Base-by-base conservation (phyloP, 495 filamentous ascomycete genomes). In the Delitschia confertaspora region DNA sequence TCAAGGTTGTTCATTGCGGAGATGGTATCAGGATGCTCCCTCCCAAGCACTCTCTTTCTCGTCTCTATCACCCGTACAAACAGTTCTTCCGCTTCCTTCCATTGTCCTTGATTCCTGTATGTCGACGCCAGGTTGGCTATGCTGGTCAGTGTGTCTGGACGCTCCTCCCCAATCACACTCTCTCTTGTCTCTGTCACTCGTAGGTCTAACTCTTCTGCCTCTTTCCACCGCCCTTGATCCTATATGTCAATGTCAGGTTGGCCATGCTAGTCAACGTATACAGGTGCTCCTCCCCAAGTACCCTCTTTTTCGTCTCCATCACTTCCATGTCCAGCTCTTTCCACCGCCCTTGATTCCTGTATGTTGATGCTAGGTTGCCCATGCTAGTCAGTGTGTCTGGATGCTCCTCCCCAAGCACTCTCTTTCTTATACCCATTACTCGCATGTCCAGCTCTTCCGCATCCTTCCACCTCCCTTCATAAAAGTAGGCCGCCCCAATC, bases 371-470 rank as follows among this genome's bases (percentile, higher is more conserved):
- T 7, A 48, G 36, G 27, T 24, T 33, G 8, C 2, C 3, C 36
- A 48, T 48, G 27, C 36, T 32, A 9, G 1, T 16, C 2, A 48
- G 38, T 9, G 45, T 49, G 24, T 49, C 13, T n/a, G n/a, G n/a
- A n/a, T n/a, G n/a, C n/a, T n/a, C n/a, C n/a, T n/a, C n/a, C n/a
- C n/a, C n/a, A n/a, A n/a, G n/a, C 14, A 19, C 4, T 19, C 27
- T 48, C 13, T 9, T 19, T 7, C 18, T 11, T 14, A 6, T 13
- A 13, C 36, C 41, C 32, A 36, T 16, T 16, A 19, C 41, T 44
- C 25, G 29, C 14, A 13, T 27, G 17, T 36, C n/a, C 20, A 44
- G 31, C 21, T 33, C 16, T 44, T 36, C 31, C 11, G 41, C 41
- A 7, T 44, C 41, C 18, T 44, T 5, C 20, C 4, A 44, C 13